These are phyloP conservation scores for Alternaria angustiovoidea DNA, from an alignment of 2,329 filamentous ascomycete genomes.

Conservation along the genomic window DNA sequence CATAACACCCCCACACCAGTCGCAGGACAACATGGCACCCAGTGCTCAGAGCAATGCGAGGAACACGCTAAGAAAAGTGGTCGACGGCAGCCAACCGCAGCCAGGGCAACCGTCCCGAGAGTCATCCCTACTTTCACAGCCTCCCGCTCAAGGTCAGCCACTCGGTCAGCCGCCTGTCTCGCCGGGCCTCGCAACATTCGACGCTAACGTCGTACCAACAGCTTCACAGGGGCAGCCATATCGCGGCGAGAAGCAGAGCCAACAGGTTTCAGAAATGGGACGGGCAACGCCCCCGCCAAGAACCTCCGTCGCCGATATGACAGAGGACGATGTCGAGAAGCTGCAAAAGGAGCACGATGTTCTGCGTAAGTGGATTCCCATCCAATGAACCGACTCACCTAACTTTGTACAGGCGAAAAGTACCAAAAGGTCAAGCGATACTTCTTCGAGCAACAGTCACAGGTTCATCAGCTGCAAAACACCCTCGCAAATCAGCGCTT, in stretches of 20 bases:
- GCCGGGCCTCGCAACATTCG: slow-evolving; percentile 54
- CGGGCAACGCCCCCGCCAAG: slow-evolving; percentile 58
- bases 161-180: slow-evolving; percentile 47
- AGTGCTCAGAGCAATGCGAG: slow-evolving; percentile 31
- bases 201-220: slow-evolving; percentile 56
- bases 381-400: background rate
- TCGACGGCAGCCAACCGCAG: slow-evolving; percentile 39
- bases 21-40: slow-evolving; percentile 47
- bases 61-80: slow-evolving; percentile 47
- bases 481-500: slow-evolving; percentile 96
- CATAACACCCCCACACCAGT: slow-evolving; percentile 40
- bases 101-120: slow-evolving; percentile 45
- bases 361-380: slow-evolving; percentile 51
- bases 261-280: slow-evolving; percentile 45
- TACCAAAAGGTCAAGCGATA: slow-evolving; percentile 98
- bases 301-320: slow-evolving; percentile 52
- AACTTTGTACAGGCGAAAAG: slow-evolving; percentile 73
- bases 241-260: slow-evolving; percentile 48
- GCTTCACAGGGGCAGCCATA: slow-evolving; percentile 56
- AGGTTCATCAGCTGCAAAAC: slow-evolving; percentile 95
- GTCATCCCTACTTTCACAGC: slow-evolving; percentile 46
- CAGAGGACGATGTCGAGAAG: slow-evolving; percentile 57
- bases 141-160: slow-evolving; percentile 48
- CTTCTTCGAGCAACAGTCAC: slow-evolving; percentile 90
- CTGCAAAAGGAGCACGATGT: slow-evolving; percentile 61